Conservation (phyloP, 2,329 filamentous ascomycete genomes). For the Trichoderma sp. region DNA sequence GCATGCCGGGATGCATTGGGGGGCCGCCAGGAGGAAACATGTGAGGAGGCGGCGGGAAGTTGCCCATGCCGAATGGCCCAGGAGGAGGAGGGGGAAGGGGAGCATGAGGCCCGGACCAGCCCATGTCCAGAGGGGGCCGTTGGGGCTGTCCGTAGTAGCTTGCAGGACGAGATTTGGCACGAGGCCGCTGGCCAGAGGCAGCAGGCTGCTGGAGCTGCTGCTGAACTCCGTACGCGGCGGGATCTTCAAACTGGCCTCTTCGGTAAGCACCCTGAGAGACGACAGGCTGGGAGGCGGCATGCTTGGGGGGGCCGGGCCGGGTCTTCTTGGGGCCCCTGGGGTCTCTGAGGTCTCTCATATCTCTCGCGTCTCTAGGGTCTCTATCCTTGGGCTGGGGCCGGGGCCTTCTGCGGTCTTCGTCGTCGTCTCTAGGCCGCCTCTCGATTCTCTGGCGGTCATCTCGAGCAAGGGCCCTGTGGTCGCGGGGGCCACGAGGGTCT, state of each 20-base stretch:
- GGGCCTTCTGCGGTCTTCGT: conserved; percentile 20
- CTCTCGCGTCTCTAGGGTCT: conserved; percentile 29
- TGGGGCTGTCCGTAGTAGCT: conserved; percentile 37
- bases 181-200: conserved; percentile 31
- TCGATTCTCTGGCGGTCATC: conserved; percentile 27
- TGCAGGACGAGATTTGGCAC: conserved; percentile 34
- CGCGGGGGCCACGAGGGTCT: conserved; percentile 4
- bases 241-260: conserved; percentile 34
- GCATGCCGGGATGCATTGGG: conserved; percentile 27
- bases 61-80: conserved; percentile 27
- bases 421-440: conserved; percentile 27
- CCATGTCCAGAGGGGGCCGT: conserved; percentile 28
- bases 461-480: conserved; percentile 23
- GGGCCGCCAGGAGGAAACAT: conserved; percentile 22
- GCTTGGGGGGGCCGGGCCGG: conserved; percentile 31
- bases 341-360: conserved; percentile 23
- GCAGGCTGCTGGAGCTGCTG: conserved; percentile 36
- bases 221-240: conserved; percentile 36
- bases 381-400: conserved; percentile 18
- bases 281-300: conserved; percentile 34
- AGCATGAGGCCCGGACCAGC: conserved; percentile 30
- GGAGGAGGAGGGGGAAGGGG: conserved; percentile 26
- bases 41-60: conserved; percentile 32
- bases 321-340: conserved; percentile 29
- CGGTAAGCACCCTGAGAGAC: conserved; percentile 31